Evolutionary conservation across 306 rosid genomes (phyloP).

Genomic region (Castanea mollissima): DNA sequence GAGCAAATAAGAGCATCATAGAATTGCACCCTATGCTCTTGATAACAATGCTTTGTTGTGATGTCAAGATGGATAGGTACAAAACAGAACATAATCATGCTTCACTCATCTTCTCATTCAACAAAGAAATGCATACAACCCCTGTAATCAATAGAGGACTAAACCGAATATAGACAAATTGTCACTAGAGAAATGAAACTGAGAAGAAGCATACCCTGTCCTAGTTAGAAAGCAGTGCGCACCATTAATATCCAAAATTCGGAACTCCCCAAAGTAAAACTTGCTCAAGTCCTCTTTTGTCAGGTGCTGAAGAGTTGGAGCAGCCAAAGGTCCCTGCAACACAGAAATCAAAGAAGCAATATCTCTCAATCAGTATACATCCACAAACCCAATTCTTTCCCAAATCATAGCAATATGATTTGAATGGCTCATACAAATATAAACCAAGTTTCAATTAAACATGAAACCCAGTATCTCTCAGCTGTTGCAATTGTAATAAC

Average conservation of each 20-base stretch:
- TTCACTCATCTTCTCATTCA: not conserved
- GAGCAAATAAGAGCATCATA: not conserved
- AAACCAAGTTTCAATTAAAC: not conserved
- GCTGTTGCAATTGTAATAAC: not conserved
- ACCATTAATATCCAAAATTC: conserved; percentile 79
- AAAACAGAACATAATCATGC: not conserved
- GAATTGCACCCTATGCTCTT: not conserved
- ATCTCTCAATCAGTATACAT: not conserved
- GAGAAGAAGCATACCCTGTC: conserved; percentile 68
- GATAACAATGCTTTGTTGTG: conserved; percentile 3
- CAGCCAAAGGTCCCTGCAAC: conserved; percentile 92
- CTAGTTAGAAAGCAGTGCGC: conserved; percentile 76
- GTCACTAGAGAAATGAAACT: not conserved
- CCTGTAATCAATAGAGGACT: not conserved
- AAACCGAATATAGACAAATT: not conserved
- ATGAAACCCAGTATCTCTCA: not conserved
- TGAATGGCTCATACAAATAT: not conserved
- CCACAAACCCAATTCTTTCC: not conserved
- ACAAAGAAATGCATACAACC: not conserved
- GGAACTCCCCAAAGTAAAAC: conserved; percentile 80
- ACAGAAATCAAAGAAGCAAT: conserved; percentile 8
- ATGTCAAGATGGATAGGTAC: conserved; percentile 3
- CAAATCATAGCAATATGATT: not conserved
- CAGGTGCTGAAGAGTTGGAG: conserved; percentile 82
- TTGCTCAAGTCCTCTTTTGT: conserved; percentile 86